These are phyloP conservation scores for Blastocystis sp. DNA, from an alignment of 352 stramenopile species.

Conservation along the genomic window DNA sequence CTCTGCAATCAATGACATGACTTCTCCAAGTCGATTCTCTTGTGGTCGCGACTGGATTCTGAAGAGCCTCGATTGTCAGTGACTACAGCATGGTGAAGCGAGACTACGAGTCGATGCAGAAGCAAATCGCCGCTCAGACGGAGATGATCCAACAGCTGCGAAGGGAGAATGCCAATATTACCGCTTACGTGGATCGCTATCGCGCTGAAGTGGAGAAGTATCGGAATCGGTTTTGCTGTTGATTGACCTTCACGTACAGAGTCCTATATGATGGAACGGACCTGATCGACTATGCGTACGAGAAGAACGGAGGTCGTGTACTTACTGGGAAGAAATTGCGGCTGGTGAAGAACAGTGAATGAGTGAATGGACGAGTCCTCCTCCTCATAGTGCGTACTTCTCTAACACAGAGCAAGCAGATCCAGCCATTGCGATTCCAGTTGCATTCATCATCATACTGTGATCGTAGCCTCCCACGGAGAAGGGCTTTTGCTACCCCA, in stretches of 20 bases:
- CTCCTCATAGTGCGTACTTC: background rate
- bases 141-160: background rate
- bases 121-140: background rate
- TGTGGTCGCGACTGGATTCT: background rate
- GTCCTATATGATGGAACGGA: slow-evolving; percentile 48
- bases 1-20: slow-evolving; percentile 16
- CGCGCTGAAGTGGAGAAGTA: background rate
- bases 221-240: background rate
- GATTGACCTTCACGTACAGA: background rate
- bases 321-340: slow-evolving; percentile 31
- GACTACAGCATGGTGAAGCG: slow-evolving; percentile 30
- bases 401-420: background rate
- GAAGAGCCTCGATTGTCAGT: slow-evolving; percentile 11
- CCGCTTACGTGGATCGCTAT: background rate
- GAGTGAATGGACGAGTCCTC: slow-evolving; percentile 41
- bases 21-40: slow-evolving; percentile 1
- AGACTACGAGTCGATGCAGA: slow-evolving; percentile 29
- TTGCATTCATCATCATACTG: background rate
- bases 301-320: slow-evolving; percentile 61
- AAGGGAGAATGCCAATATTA: background rate
- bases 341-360: background rate
- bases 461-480: slow-evolving; percentile 34
- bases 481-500: slow-evolving; percentile 63
- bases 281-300: slow-evolving; percentile 62
- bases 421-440: slow-evolving; percentile 39